These are phyloP conservation scores for Colletotrichum tamarilloi DNA, from an alignment of 2,329 filamentous ascomycete species.

Conservation along the genomic window DNA sequence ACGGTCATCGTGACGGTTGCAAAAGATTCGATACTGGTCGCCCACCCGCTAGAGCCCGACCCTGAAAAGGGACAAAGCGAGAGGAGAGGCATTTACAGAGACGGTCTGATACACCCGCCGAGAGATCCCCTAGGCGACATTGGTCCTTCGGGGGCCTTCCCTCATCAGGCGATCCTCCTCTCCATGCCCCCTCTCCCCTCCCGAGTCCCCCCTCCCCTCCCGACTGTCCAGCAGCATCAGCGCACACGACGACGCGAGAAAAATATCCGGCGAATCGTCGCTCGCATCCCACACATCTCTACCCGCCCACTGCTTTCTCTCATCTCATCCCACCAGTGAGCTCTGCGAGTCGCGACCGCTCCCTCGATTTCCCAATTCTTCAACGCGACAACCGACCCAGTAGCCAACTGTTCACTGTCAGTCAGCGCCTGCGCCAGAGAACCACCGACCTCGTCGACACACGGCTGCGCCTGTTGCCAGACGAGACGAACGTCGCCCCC, in stretches of 20 bases:
- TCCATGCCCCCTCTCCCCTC: not conserved
- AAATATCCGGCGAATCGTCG: slow-evolving; percentile 23
- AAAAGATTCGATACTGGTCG: not conserved
- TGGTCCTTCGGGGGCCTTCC: slow-evolving; percentile 11
- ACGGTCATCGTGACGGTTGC: not conserved
- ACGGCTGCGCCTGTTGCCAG: slow-evolving; percentile 14
- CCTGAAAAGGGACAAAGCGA: not conserved
- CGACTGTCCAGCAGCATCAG: slow-evolving; percentile 1
- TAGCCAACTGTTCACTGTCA: not conserved
- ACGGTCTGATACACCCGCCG: slow-evolving; percentile 9
- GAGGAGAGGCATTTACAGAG: slow-evolving; percentile 6
- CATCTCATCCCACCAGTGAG: slow-evolving; percentile 24
- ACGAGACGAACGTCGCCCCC: slow-evolving; percentile 30
- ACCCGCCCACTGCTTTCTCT: slow-evolving; percentile 11
- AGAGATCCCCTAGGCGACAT: slow-evolving; percentile 19
- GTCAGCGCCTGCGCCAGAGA: not conserved
- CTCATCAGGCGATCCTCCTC: slow-evolving; percentile 27
- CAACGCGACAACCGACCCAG: not conserved
- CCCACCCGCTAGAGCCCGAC: not conserved
- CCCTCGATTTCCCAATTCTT: slow-evolving; percentile 8
- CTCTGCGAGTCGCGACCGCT: slow-evolving; percentile 13
- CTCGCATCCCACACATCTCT: slow-evolving; percentile 5
- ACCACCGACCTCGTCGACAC: slow-evolving; percentile 3
- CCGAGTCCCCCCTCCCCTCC: not conserved
- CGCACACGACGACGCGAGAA: slow-evolving; percentile 28